phyloP scores from a whole-genome alignment of 495 filamentous ascomycete species.

The Lasiosphaeris hirsuta region DNA sequence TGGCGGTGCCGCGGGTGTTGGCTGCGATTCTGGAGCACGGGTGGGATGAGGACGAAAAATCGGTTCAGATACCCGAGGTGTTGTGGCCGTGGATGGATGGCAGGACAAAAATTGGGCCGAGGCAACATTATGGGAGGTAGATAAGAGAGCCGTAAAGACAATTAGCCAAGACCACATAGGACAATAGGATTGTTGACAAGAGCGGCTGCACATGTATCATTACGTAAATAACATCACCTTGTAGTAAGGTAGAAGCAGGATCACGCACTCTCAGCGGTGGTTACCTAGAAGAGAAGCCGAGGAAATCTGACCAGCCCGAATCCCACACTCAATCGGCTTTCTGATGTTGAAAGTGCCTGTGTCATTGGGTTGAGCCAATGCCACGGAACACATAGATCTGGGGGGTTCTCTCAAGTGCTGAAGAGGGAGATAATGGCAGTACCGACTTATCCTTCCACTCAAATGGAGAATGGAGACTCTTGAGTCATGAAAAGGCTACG shows the following conservation, averaged over 20 bases:
- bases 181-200: neutral
- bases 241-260: neutral
- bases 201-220: neutral
- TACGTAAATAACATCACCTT: neutral
- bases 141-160: neutral
- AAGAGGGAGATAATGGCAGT: too few relatives aligned
- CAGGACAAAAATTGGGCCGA: conserved; percentile 57
- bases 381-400: too few relatives aligned
- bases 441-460: too few relatives aligned
- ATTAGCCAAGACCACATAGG: neutral
- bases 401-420: too few relatives aligned
- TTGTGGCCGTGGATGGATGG: conserved; percentile 82
- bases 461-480: too few relatives aligned
- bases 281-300: too few relatives aligned
- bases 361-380: too few relatives aligned
- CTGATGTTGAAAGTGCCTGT: too few relatives aligned
- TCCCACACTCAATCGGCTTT: too few relatives aligned
- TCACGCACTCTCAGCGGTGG: too few relatives aligned
- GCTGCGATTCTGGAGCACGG: conserved; percentile 92
- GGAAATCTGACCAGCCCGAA: too few relatives aligned
- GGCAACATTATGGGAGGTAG: conserved; percentile 17
- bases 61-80: conserved; percentile 70
- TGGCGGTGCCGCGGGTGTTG: conserved; percentile 85
- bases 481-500: too few relatives aligned
- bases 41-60: conserved; percentile 65